phyloP scores from a whole-genome alignment of 371 early-diverging fungal genomes.

The Quaeritorhiza haematococci region DNA sequence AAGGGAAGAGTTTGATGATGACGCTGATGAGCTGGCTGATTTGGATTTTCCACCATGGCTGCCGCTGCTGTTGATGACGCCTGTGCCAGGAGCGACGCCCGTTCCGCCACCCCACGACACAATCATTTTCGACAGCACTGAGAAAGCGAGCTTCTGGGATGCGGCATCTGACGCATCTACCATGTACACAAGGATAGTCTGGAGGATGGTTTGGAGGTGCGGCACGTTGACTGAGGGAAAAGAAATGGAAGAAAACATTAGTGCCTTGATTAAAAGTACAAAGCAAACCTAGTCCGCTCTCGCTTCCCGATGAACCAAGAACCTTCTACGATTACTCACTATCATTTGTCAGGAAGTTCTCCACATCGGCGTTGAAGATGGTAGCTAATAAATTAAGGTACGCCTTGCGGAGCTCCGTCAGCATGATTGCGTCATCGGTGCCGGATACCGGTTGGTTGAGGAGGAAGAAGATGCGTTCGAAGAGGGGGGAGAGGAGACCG shows the following conservation, averaged over 20 bases:
- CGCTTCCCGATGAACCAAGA: too few species aligned
- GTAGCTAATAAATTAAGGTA: slow-evolving; percentile 77
- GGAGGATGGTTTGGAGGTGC: slow-evolving; percentile 67
- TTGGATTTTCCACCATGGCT: background rate
- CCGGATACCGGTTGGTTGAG: slow-evolving; percentile 78
- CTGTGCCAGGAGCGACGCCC: too few species aligned
- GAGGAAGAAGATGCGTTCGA: slow-evolving; percentile 77
- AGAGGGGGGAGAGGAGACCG: slow-evolving; percentile 73
- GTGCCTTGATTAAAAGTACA: background rate
- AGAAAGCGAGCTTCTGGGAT: slow-evolving; percentile 78
- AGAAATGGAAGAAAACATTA: background rate
- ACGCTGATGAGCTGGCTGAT: background rate
- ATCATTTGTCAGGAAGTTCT: slow-evolving; percentile 69
- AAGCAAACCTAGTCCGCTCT: too few species aligned
- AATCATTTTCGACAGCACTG: slow-evolving; percentile 72
- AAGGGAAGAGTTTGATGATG: too few species aligned
- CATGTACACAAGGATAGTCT: slow-evolving; percentile 72
- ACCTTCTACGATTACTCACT: slow-evolving; percentile 33
- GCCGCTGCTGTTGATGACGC: slow-evolving; percentile 7
- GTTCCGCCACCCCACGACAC: slow-evolving; percentile 72
- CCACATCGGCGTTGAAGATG: slow-evolving; percentile 77
- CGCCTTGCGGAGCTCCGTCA: slow-evolving; percentile 71
- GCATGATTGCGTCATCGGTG: slow-evolving; percentile 79
- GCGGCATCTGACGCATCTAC: slow-evolving; percentile 66
- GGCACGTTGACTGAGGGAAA: slow-evolving; percentile 54